Conservation (phyloP, 163 green algal species). For the Chloromonas sp. region DNA sequence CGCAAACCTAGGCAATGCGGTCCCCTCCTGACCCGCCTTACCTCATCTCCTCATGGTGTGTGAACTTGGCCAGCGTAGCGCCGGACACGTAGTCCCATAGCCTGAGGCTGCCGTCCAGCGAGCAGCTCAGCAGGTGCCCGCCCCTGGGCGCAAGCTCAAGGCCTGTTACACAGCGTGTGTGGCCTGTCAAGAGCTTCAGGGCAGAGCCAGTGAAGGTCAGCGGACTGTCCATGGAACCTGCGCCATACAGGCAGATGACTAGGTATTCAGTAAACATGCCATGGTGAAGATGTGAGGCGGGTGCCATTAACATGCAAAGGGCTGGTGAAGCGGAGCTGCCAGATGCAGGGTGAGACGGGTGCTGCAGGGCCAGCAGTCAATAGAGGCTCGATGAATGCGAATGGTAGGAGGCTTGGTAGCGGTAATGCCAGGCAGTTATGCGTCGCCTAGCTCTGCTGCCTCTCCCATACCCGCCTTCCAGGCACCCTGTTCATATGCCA, state of each 20-base stretch:
- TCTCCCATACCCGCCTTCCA: no score
- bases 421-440: no score
- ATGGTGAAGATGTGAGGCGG: no score
- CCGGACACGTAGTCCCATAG: slow-evolving; percentile 59
- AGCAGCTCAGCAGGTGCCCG: slow-evolving; percentile 51
- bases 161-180: slow-evolving; percentile 45
- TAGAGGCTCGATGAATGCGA: no score
- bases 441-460: no score
- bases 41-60: slow-evolving; percentile 28
- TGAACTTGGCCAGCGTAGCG: slow-evolving; percentile 33
- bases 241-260: background rate
- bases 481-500: no score
- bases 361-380: no score
- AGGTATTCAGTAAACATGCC: no score
- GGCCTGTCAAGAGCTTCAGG: slow-evolving; percentile 29
- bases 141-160: slow-evolving; percentile 13
- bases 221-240: background rate
- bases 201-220: slow-evolving; percentile 2
- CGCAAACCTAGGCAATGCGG: background rate
- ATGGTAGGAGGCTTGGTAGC: no score
- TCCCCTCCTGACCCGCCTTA: slow-evolving; percentile 1
- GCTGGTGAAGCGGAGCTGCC: no score
- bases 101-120: slow-evolving; percentile 47
- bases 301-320: no score
- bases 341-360: no score